Conservation (phyloP, 2,329 filamentous ascomycete species). For the Verticillium zaregamsianum region DNA sequence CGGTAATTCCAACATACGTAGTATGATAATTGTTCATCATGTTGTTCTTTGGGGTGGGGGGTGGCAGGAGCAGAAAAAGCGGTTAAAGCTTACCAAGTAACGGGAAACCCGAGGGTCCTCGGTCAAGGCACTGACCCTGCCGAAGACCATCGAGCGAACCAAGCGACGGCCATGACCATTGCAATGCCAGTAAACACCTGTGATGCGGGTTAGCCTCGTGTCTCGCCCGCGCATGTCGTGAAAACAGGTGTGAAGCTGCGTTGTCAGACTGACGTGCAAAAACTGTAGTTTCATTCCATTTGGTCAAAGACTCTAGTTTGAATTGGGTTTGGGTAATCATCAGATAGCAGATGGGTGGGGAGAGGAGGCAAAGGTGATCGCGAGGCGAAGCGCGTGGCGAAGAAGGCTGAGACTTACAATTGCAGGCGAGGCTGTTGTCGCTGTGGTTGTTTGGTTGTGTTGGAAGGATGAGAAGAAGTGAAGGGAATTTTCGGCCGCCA, state of each 20-base stretch:
- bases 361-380: conserved; percentile 3
- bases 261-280: conserved; percentile 91
- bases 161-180: not conserved
- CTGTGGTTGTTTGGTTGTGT: conserved; percentile 10
- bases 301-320: conserved; percentile 98
- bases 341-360: conserved; percentile 41
- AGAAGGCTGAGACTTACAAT: conserved; percentile 18
- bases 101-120: not conserved
- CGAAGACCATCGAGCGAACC: not conserved
- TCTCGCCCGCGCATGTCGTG: conserved; percentile 5
- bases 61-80: not conserved
- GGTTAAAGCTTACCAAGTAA: conserved; percentile 3
- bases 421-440: conserved; percentile 8
- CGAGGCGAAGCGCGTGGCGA: not conserved
- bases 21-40: conserved; percentile 63
- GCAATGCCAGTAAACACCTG: conserved; percentile 1
- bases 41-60: conserved; percentile 6
- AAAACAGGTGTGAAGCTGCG: conserved; percentile 14
- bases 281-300: conserved; percentile 74
- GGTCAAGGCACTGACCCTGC: not conserved
- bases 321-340: conserved; percentile 80
- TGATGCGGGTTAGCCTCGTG: conserved; percentile 4
- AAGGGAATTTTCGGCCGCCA: conserved; percentile 17
- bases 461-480: conserved; percentile 7
- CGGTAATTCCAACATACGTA: conserved; percentile 92